These are phyloP conservation scores for Malassezia equina DNA, from an alignment of 1,284 basidiomycete species.

Conservation along the genomic window DNA sequence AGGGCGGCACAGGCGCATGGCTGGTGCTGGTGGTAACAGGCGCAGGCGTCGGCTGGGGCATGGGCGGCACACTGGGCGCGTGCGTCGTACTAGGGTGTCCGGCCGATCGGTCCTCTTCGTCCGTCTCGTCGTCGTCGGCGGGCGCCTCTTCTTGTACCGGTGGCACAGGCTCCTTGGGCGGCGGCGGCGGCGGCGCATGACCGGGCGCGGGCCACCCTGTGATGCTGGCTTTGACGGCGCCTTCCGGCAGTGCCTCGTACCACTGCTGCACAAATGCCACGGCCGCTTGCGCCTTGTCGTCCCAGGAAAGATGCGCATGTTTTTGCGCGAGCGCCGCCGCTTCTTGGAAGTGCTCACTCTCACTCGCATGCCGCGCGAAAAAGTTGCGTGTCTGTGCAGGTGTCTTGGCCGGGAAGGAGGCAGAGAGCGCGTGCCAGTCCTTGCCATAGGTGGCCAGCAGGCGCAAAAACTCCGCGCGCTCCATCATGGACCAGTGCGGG, in stretches of 20 bases:
- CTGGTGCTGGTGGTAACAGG: background rate
- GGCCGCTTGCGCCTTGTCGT: constrained; percentile 13
- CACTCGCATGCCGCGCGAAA: constrained; percentile 49
- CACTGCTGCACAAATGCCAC: constrained; percentile 8
- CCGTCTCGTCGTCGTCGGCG: constrained; percentile 13
- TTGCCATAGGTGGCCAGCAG: constrained; percentile 62
- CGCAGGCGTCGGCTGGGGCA: background rate
- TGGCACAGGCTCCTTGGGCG: background rate
- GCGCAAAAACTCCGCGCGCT: constrained; percentile 56
- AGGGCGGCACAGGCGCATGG: background rate
- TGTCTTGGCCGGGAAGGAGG: constrained; percentile 67
- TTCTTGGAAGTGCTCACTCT: constrained; percentile 37
- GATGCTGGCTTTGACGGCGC: constrained; percentile 2
- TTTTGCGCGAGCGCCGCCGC: constrained; percentile 26
- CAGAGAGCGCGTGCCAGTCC: constrained; percentile 65
- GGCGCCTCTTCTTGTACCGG: background rate
- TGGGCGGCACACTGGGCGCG: background rate
- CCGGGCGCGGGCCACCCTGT: constrained; percentile 6
- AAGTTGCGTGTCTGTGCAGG: constrained; percentile 65
- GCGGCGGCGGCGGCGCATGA: background rate
- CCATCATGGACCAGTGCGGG: constrained; percentile 54
- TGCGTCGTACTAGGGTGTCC: background rate
- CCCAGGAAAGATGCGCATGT: constrained; percentile 24
- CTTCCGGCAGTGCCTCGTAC: constrained; percentile 9
- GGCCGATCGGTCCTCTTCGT: constrained; percentile 8